Percentiles rank a stretch among this genome's conserved stretches.
Conservation (phyloP, 1,139 yeast species). For the Geotrichum macrosporum region DNA sequence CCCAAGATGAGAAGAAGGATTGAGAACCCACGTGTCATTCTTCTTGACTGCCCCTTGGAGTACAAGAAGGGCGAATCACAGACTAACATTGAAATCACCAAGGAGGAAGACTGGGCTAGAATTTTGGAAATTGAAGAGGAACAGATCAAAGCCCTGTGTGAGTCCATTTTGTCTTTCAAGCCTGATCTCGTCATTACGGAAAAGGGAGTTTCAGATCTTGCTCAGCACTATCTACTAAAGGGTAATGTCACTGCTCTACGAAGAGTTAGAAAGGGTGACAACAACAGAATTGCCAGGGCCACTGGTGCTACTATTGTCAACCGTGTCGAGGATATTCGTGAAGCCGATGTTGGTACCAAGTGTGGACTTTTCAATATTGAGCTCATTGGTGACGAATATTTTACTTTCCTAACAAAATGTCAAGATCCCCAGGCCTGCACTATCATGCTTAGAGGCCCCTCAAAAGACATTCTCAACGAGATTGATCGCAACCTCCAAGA, state of each 20-base stretch:
- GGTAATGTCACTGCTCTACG: constrained; percentile 92
- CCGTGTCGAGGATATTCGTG: constrained; percentile 90
- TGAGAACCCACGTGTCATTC: constrained; percentile 80
- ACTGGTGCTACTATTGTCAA: constrained; percentile 97
- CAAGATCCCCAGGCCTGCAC: constrained; percentile 91
- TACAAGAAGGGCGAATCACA: constrained; percentile 99
- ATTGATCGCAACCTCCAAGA: constrained; percentile 96
- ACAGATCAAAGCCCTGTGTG: constrained; percentile 85
- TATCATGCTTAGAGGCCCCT: constrained; percentile 86
- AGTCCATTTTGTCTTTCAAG: constrained; percentile 73
- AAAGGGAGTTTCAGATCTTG: constrained; percentile 97
- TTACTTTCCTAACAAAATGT: constrained; percentile 78
- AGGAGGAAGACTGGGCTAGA: constrained; percentile 96
- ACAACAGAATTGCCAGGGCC: constrained; percentile 94
- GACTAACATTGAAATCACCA: constrained; percentile 94
- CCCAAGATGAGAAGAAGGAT: constrained; percentile 93
- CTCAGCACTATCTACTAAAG: constrained; percentile 91
- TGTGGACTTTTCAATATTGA: constrained; percentile 93
- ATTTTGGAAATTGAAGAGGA: constrained; percentile 96
- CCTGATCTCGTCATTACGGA: constrained; percentile 96
- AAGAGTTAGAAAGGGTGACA: constrained; percentile 93
- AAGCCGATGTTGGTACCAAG: constrained; percentile 78
- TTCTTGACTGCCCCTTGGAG: constrained; percentile 94
- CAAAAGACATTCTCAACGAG: constrained; percentile 93
- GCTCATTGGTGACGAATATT: constrained; percentile 95